Evolutionary conservation across 202 grass and related monocot species (phyloP), one percentile per base, ranked within the genome.

Genomic region (Bolboschoenoplectus hybrid): DNA sequence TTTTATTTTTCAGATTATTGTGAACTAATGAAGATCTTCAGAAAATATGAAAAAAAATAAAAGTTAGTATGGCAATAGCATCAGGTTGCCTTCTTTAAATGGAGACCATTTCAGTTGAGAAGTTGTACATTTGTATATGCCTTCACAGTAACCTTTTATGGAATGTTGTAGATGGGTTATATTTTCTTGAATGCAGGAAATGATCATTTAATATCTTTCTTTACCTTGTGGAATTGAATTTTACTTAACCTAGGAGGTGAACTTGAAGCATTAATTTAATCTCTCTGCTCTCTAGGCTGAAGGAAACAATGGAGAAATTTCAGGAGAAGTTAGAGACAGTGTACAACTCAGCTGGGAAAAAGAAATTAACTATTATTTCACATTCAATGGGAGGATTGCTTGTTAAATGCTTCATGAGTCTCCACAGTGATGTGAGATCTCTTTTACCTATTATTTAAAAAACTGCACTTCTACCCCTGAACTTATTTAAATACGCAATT

Each of bases 361-460:
- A 56, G 82, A 90, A 90, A 83, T 53, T 90, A 67, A 90, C 68
- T 62, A 56, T 90, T 44, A 75, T 90, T 61, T 85, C 89, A 50
- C 89, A 90, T 70, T 90, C 89, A 35, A 90, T 90, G 89, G 89
- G 89, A 53, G 89, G 85, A 62, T 84, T 90, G n/a, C 82, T 90
- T 36, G 81, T 90, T 58, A 90, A 90, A 84, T 90, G 89, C 43
- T 90, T 87, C 43, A 81, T 90, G 74, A 74, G 84, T 80, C 89
- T 87, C 58, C 40, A 90, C 40, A 67, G 46, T 60, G 62, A 90
- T 85, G 89, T 90, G 85, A 89, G 79, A 78, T 40, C 43, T 86
- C 83, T 41, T 43, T 70, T 85, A 60, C 35, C 11, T 72, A 82
- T 45, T 12, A 47, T 51, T 16, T 62, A 39, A 77, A 34, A 14